Evolutionary conservation across 495 filamentous ascomycete species (phyloP).

Genomic region (Pyronema domesticum): DNA sequence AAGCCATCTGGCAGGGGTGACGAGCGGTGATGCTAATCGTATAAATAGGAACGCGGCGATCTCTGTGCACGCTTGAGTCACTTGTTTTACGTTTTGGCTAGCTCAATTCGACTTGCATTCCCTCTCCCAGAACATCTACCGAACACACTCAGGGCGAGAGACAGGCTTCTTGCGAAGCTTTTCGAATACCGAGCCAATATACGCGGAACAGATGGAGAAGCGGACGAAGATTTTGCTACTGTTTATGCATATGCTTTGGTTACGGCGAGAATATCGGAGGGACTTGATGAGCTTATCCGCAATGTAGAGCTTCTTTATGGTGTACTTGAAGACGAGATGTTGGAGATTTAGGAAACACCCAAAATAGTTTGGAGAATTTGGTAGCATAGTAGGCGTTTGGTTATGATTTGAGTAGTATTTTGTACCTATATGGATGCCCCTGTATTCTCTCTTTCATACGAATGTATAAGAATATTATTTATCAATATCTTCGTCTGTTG

Average conservation of each 20-base stretch:
- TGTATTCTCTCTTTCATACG: too few species aligned
- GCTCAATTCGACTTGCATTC: constrained; percentile 81
- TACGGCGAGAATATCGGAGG: constrained; percentile 16
- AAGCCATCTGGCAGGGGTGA: not conserved
- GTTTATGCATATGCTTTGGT: constrained; percentile 51
- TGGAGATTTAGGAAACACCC: constrained; percentile 19
- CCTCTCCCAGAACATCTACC: constrained; percentile 77
- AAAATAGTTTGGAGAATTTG: not conserved
- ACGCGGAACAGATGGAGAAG: constrained; percentile 29
- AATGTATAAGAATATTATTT: too few species aligned
- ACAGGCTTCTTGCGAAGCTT: constrained; percentile 74
- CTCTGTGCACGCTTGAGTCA: constrained; percentile 78
- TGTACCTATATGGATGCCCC: too few species aligned
- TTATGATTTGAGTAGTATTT: not conserved
- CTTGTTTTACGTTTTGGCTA: constrained; percentile 79
- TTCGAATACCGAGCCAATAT: constrained; percentile 60
- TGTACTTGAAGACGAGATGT: constrained; percentile 21
- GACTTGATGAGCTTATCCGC: constrained; percentile 16
- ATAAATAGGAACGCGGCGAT: constrained; percentile 46
- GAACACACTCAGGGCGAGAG: constrained; percentile 58
- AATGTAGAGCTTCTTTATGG: constrained; percentile 20
- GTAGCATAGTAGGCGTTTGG: not conserved
- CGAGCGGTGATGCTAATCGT: constrained; percentile 2
- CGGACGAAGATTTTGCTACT: constrained; percentile 51
- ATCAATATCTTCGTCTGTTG: not conserved